phyloP scores from a whole-genome alignment of 345 rosid genomes.

The Populus deltoides region DNA sequence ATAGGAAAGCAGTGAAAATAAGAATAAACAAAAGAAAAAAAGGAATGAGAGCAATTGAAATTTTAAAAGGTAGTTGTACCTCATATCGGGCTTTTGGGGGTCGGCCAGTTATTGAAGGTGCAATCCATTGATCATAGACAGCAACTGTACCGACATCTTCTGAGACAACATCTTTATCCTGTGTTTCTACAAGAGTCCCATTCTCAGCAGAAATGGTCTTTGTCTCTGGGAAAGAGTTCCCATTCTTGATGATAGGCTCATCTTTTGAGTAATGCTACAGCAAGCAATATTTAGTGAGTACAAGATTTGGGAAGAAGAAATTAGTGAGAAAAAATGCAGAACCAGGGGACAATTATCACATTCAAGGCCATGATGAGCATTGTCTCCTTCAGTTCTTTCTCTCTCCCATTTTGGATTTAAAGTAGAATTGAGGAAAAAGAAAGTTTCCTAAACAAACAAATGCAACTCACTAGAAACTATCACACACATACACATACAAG shows the following conservation, averaged over 20 bases:
- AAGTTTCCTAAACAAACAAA: neutral
- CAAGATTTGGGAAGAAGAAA: neutral
- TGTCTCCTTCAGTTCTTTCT: neutral
- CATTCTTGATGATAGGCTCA: constrained; percentile 60
- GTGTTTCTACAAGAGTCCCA: constrained; percentile 60
- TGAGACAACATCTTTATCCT: constrained; percentile 89
- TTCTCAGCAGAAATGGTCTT: constrained; percentile 68
- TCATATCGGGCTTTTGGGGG: constrained; percentile 90
- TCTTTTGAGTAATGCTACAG: constrained; percentile 55
- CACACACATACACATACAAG: neutral
- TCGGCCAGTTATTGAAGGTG: constrained; percentile 76
- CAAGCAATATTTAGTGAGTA: constrained; percentile 13
- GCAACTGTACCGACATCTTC: constrained; percentile 73
- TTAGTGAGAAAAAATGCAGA: neutral
- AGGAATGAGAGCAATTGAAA: neutral
- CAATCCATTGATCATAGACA: constrained; percentile 89
- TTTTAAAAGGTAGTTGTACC: constrained; percentile 42
- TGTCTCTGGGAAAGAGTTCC: constrained; percentile 53
- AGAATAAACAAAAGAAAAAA: constrained; percentile 18
- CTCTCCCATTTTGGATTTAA: neutral
- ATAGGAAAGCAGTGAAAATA: constrained; percentile 6
- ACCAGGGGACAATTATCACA: neutral
- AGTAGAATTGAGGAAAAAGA: neutral
- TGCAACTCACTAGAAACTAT: neutral
- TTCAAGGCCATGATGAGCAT: neutral